Base-by-base conservation (phyloP, 148 eudicot species). In the Amaranthus palmeri region DNA sequence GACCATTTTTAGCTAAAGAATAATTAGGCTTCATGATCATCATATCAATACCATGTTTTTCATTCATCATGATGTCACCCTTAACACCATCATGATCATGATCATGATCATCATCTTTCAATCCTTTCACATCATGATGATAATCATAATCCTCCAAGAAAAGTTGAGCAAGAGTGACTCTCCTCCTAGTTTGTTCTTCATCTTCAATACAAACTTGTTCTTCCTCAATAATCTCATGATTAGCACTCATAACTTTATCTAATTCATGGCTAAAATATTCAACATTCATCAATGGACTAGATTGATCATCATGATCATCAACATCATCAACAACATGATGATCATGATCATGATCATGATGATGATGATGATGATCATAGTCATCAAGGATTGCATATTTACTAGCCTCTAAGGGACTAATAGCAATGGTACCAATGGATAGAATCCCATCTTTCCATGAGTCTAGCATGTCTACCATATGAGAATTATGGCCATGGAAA, bases 121-220 rank as follows among this genome's bases (percentile, higher is more conserved):
- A 47, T 6, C 55, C 61, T n/a, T 72, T 67, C 25, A 61, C 42
- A 3, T 13, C 0, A 14, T 4, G 60, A 1, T 53, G 18, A 36
- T 60, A 47, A 54, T 80, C 72, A 73, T 80, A 75, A 42, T 85
- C 89, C 56, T 85, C 91, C 51, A 59, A 60, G 75, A 89, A 81
- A 71, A 89, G 83, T 43, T 87, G 89, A 57, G 88, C 88, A 40
- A 89, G 86, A 10, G 89, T 87, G 4, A 82, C 87, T 66, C 95
- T 85, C 63, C 72, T 82, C 68, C 55, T 72, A 49, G 56, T 70
- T 41, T 52, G 9, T 8, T 67, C 68, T 65, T 83, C 83, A 57
- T 67, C 53, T 25, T 51, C 70, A 14, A 52, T 11, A 45, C 14
- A 3, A 61, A 10, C 58, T 54, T 54, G 15, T 54, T 54, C 60